Percentiles rank a stretch among this genome's conserved stretches.
Evolutionary conservation across 2,329 filamentous ascomycete genomes (phyloP).

Genomic region (Fusarium pseudonygamai): DNA sequence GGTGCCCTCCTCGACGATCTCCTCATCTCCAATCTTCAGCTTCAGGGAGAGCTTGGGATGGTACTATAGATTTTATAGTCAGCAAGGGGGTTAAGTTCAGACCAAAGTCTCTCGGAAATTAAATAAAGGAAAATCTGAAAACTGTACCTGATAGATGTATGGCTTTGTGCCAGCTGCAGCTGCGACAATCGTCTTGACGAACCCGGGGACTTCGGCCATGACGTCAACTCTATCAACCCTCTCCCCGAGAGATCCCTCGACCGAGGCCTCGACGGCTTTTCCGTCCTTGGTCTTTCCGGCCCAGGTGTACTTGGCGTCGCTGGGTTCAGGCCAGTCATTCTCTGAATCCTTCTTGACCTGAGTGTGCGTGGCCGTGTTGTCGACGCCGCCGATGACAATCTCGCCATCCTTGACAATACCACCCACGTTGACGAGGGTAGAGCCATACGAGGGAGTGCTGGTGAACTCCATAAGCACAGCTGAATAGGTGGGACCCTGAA

Average conservation of each 20-base stretch:
- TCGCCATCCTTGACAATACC: constrained; percentile 83
- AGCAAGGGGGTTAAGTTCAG: constrained; percentile 18
- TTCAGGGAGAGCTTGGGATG: constrained; percentile 77
- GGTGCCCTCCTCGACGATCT: constrained; percentile 78
- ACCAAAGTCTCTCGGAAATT: constrained; percentile 7
- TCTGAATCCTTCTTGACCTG: constrained; percentile 76
- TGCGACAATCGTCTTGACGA: constrained; percentile 93
- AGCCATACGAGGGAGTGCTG: constrained; percentile 91
- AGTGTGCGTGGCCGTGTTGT: constrained; percentile 74
- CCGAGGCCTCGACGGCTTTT: constrained; percentile 72
- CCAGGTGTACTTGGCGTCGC: constrained; percentile 79
- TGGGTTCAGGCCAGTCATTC: constrained; percentile 91
- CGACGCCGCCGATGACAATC: constrained; percentile 76
- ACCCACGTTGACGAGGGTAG: constrained; percentile 83
- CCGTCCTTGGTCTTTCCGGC: constrained; percentile 79
- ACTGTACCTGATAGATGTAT: constrained; percentile 91
- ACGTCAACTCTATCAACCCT: constrained; percentile 85
- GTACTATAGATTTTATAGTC: constrained; percentile 64
- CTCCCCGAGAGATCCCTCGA: constrained; percentile 75
- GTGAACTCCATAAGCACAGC: constrained; percentile 96
- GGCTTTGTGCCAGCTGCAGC: constrained; percentile 91
- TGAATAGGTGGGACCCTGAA: constrained; percentile 87
- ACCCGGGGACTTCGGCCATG: constrained; percentile 94
- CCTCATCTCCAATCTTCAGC: constrained; percentile 84
- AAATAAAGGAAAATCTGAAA: constrained; percentile 37